These are phyloP conservation scores for Agaricus subrufescens DNA, from an alignment of 768 basidiomycete species.

Conservation along the genomic window DNA sequence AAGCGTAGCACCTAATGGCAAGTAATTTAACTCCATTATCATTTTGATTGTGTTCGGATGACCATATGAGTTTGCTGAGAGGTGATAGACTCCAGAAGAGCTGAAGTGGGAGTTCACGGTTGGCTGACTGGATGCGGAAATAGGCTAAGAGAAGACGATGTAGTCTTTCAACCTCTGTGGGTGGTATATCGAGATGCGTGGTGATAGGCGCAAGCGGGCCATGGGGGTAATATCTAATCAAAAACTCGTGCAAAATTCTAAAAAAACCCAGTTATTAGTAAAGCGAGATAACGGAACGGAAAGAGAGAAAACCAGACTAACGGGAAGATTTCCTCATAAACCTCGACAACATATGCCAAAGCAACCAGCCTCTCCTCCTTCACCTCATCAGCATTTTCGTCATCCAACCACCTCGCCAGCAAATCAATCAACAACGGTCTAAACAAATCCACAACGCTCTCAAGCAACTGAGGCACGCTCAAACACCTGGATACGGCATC, in stretches of 20 bases:
- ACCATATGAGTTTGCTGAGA: constrained; percentile 39
- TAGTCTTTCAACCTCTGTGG: constrained; percentile 41
- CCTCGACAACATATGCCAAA: constrained; percentile 59
- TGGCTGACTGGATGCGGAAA: constrained; percentile 73
- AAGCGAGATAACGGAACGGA: background rate
- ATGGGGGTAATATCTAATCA: constrained; percentile 37
- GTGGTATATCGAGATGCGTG: constrained; percentile 22
- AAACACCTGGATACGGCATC: constrained; percentile 7
- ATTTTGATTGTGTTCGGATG: constrained; percentile 21
- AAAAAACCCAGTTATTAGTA: background rate
- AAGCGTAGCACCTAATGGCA: constrained; percentile 73
- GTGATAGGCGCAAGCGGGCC: constrained; percentile 54
- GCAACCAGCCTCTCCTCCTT: constrained; percentile 49
- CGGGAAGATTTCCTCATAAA: constrained; percentile 70
- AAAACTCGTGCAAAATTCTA: constrained; percentile 55
- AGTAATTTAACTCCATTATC: constrained; percentile 64
- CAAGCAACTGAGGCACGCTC: background rate
- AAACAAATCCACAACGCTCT: constrained; percentile 56
- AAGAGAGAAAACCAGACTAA: constrained; percentile 31
- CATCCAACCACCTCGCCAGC: constrained; percentile 74
- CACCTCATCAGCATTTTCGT: constrained; percentile 42
- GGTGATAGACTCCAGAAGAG: constrained; percentile 66
- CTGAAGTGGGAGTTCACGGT: constrained; percentile 58
- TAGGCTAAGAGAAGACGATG: constrained; percentile 75
- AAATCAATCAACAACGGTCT: constrained; percentile 78